phyloP scores from a whole-genome alignment of 1,284 basidiomycete species.

The Clitocybe nebularis region DNA sequence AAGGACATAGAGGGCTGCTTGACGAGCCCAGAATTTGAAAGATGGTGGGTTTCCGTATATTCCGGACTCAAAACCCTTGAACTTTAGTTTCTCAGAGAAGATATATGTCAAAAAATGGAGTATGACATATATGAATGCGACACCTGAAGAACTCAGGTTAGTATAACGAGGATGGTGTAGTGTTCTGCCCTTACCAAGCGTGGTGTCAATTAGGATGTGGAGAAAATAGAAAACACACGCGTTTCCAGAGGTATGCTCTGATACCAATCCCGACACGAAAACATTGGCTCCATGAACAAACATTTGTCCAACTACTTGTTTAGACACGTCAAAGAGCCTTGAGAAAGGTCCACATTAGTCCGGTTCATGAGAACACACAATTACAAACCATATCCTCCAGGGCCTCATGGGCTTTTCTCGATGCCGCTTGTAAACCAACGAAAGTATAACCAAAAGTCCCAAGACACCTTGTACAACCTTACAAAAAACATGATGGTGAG shows the following conservation, averaged over 20 bases:
- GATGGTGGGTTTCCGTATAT: slow-evolving; percentile 83
- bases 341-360: slow-evolving; percentile 10
- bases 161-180: slow-evolving; percentile 1
- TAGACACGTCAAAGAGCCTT: slow-evolving; percentile 86
- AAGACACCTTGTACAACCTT: slow-evolving; percentile 80
- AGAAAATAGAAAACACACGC: slow-evolving; percentile 93
- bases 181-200: slow-evolving; percentile 59
- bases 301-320: slow-evolving; percentile 90
- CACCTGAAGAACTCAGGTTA: slow-evolving; percentile 46
- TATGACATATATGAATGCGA: slow-evolving; percentile 79
- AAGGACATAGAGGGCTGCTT: slow-evolving; percentile 83
- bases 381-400: slow-evolving; percentile 86
- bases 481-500: slow-evolving; percentile 12
- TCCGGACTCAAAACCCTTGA: slow-evolving; percentile 83
- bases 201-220: slow-evolving; percentile 93
- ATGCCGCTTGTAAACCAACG: slow-evolving; percentile 86
- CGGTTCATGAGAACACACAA: slow-evolving; percentile 5
- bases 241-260: slow-evolving; percentile 67
- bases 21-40: slow-evolving; percentile 72
- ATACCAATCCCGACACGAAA: slow-evolving; percentile 70
- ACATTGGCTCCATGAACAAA: slow-evolving; percentile 89
- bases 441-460: slow-evolving; percentile 84
- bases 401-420: slow-evolving; percentile 81
- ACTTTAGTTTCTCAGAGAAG: slow-evolving; percentile 59
- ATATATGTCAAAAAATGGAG: slow-evolving; percentile 70